phyloP scores from a whole-genome alignment of 1,139 yeast genomes.

The Protomyces inouyei region DNA sequence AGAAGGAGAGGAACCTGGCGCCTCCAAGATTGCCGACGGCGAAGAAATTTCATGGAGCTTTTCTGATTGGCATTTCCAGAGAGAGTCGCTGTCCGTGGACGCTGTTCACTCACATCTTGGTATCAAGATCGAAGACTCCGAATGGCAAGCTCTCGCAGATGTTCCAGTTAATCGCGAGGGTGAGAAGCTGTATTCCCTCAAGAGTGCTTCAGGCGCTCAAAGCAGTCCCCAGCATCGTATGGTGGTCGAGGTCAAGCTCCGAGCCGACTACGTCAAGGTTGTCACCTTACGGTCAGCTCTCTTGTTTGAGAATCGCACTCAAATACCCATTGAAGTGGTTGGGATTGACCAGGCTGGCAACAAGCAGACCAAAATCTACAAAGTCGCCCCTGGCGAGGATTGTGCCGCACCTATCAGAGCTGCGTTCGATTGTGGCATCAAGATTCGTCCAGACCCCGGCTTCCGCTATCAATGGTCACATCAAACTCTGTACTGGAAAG shows the following conservation, averaged over 20 bases:
- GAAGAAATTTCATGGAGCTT: conserved; percentile 76
- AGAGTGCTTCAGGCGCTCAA: conserved; percentile 33
- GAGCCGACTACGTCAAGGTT: conserved; percentile 71
- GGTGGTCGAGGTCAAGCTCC: conserved; percentile 62
- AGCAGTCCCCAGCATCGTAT: conserved; percentile 55
- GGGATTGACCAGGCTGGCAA: conserved; percentile 39
- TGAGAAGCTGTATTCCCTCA: conserved; percentile 65
- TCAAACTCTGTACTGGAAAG: conserved; percentile 60
- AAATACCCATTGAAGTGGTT: conserved; percentile 51
- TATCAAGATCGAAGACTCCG: conserved; percentile 47
- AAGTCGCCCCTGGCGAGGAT: conserved; percentile 48
- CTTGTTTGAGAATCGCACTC: conserved; percentile 64
- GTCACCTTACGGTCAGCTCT: conserved; percentile 73
- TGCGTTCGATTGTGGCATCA: conserved; percentile 57
- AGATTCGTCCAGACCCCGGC: conserved; percentile 57
- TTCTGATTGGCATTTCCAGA: conserved; percentile 83
- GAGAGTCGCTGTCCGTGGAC: conserved; percentile 49
- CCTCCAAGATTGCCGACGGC: conserved; percentile 47
- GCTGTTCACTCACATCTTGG: conserved; percentile 20
- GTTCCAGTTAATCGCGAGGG: conserved; percentile 79
- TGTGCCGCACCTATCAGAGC: conserved; percentile 68
- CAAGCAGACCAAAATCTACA: conserved; percentile 30
- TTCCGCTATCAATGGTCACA: conserved; percentile 64
- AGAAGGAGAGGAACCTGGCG: conserved; percentile 34
- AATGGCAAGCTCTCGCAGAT: conserved; percentile 51